Evolutionary conservation across 2,329 filamentous ascomycete species (phyloP), one percentile per base, ranked within the genome.

Genomic region (Neofusicoccum umdonicola): DNA sequence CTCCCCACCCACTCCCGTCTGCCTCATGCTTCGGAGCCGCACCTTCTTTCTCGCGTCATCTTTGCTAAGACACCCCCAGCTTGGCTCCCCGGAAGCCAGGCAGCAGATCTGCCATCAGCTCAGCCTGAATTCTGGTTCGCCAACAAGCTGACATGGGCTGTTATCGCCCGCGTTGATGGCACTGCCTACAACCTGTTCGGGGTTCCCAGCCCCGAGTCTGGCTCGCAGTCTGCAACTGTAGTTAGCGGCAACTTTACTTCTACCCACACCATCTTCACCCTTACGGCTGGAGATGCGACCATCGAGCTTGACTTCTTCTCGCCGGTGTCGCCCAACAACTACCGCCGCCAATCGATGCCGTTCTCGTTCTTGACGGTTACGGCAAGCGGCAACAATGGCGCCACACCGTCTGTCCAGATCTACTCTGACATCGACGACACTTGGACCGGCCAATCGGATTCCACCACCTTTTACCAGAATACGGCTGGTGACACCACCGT

Each of bases 271-370:
- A 67, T 76, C 4, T 81, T 81, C 64, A 75, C 69, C 6, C 70
- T 81, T 12, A 71, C 69, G 41, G 79, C 79, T 15, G 78, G 78
- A 0, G 41, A 69, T 12, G 74, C 74, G 6, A 71, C 62, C 11
- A 70, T 81, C 41, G 74, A 70, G 0, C 66, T 82, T 37, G 79
- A 81, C 66, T 81, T 81, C 66, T 77, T 81, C 65, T 81, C 79
- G 13, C 80, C 79, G 0, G 76, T 81, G 4, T 78, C 78, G 3
- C 78, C 79, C 2, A 73, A 73, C 1, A 75, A 81, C 67, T 77
- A 79, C 64, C 60, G 78, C 4, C 75, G 79, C 15, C 79, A 82
- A 63, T 81, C 78, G 8, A 72, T 81, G 56, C 80, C 80, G 39
- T 81, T 80, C 67, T 74, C 76, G 64, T 81, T 80, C 64, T 68